These are phyloP conservation scores for Diaporthe citrichinensis DNA, from an alignment of 2,329 filamentous ascomycete species.

Conservation along the genomic window DNA sequence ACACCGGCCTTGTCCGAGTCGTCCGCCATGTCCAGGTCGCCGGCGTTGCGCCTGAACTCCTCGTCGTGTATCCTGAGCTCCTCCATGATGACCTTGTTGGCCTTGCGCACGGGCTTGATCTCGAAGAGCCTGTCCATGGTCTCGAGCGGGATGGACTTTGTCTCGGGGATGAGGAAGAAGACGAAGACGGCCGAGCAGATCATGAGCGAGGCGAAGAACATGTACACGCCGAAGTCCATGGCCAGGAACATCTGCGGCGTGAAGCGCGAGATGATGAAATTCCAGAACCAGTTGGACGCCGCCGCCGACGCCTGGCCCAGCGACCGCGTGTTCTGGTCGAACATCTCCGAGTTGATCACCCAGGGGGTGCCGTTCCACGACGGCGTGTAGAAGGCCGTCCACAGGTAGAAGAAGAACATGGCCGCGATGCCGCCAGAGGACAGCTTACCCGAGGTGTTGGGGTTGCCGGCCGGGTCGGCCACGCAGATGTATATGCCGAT, in stretches of 20 bases:
- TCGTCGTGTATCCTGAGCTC: conserved; percentile 55
- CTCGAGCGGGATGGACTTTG: conserved; percentile 75
- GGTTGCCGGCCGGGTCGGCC: conserved; percentile 55
- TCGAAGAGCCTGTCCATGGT: conserved; percentile 75
- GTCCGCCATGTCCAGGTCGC: conserved; percentile 41
- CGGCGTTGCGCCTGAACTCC: conserved; percentile 50
- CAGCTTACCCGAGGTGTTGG: conserved; percentile 47
- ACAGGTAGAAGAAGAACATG: conserved; percentile 81
- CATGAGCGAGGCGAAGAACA: conserved; percentile 78
- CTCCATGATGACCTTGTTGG: conserved; percentile 60
- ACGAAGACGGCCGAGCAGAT: conserved; percentile 70
- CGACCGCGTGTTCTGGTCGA: conserved; percentile 77
- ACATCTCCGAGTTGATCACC: conserved; percentile 84
- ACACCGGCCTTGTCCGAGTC: conserved; percentile 47
- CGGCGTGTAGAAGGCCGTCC: conserved; percentile 80
- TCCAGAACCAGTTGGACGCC: conserved; percentile 80
- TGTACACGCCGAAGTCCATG: conserved; percentile 76
- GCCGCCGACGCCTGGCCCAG: conserved; percentile 81
- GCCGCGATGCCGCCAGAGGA: conserved; percentile 67
- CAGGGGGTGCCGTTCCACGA: conserved; percentile 82
- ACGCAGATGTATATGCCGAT: conserved; percentile 73
- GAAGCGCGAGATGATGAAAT: conserved; percentile 78
- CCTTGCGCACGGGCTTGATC: conserved; percentile 59
- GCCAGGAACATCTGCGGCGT: conserved; percentile 74
- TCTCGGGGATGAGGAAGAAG: conserved; percentile 76